Conservation (phyloP, 139 green algal species). For the Nannochloris sp. region DNA sequence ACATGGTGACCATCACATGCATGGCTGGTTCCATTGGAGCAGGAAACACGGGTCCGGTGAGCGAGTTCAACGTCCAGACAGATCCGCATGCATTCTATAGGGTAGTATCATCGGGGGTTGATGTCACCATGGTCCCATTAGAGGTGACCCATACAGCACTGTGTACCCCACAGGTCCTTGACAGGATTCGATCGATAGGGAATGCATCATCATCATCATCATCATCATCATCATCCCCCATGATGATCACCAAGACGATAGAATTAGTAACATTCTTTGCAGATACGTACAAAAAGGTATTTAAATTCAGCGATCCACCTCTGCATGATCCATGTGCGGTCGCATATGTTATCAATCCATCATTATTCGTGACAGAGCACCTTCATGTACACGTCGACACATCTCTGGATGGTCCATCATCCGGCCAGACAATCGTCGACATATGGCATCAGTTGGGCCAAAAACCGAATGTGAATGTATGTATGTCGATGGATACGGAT, state of each 20-base stretch:
- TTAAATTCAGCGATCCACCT: conserved; percentile 73
- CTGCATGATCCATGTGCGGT: conserved; percentile 92
- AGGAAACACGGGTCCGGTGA: conserved; percentile 63
- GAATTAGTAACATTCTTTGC: conserved; percentile 66
- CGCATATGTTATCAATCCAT: conserved; percentile 60
- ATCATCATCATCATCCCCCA: background rate
- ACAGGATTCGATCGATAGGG: conserved; percentile 25
- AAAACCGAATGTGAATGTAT: conserved; percentile 60
- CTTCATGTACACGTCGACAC: conserved; percentile 80
- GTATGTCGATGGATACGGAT: conserved; percentile 30
- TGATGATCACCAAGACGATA: conserved; percentile 42
- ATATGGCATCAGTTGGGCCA: conserved; percentile 39
- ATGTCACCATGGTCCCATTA: conserved; percentile 85
- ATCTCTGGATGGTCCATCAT: conserved; percentile 27
- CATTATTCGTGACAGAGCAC: conserved; percentile 54
- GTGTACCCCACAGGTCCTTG: conserved; percentile 57
- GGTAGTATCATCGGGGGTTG: conserved; percentile 69
- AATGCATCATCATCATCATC: background rate
- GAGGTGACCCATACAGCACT: conserved; percentile 92
- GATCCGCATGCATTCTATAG: conserved; percentile 82
- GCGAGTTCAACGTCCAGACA: conserved; percentile 75
- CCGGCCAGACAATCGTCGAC: conserved; percentile 82
- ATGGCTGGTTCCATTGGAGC: conserved; percentile 72
- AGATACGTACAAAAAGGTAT: conserved; percentile 68
- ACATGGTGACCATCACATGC: conserved; percentile 61